Conservation (phyloP, 164 flowering plant species). For the Paratinospora sagittata region DNA sequence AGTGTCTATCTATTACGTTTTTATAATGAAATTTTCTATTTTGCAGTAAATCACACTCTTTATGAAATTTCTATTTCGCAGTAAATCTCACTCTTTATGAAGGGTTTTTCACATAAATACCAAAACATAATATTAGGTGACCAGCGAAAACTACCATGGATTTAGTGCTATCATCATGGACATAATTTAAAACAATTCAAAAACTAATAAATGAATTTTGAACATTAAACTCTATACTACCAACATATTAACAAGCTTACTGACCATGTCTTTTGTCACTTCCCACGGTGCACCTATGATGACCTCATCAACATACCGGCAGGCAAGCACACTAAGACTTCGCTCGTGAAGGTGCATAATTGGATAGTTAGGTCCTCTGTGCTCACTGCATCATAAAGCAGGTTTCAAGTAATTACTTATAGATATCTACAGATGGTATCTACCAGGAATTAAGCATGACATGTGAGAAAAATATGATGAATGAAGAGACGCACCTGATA, state of each 20-base stretch:
- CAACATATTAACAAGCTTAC: slow-evolving; percentile 15
- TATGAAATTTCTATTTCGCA: neutral
- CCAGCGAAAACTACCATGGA: neutral
- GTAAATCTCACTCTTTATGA: neutral
- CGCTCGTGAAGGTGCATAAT: slow-evolving; percentile 79
- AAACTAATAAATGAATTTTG: neutral
- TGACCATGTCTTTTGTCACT: slow-evolving; percentile 66
- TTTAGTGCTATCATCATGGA: too few relatives aligned
- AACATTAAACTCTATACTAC: neutral
- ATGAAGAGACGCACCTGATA: slow-evolving; percentile 38
- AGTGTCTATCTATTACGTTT: neutral
- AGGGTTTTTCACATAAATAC: neutral
- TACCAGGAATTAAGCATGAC: neutral
- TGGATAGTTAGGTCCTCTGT: slow-evolving; percentile 51
- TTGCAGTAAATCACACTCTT: neutral
- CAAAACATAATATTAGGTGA: neutral
- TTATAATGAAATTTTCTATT: neutral
- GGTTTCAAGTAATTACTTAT: neutral
- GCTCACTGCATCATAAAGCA: slow-evolving; percentile 44
- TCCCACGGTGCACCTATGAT: slow-evolving; percentile 86
- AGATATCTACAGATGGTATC: neutral
- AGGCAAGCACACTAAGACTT: slow-evolving; percentile 74
- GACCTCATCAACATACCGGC: slow-evolving; percentile 86
- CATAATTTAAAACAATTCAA: neutral
- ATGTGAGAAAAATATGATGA: neutral